Base-by-base conservation (phyloP, 2,329 filamentous ascomycete species). In the Macrophomina phaseolina region DNA sequence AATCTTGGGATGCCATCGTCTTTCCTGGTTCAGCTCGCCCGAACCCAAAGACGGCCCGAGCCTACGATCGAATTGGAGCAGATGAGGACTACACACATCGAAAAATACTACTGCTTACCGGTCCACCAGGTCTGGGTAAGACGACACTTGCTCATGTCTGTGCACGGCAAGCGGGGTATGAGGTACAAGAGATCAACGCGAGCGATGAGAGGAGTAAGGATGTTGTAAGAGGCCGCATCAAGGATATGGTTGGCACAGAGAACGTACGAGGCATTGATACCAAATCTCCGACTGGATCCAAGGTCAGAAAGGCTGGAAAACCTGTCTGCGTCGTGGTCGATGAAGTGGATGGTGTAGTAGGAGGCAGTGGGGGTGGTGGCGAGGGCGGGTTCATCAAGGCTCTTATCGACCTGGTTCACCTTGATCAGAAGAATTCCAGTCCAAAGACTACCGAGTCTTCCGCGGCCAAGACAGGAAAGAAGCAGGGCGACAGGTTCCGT, bases 371-470 rank as follows among this genome's bases (percentile, higher is more conserved):
- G 5, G 85, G 82, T 30, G 91, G 76, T 40, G 81, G 93, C 45
- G 95, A 99, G 76, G 94, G 94, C 62, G 95, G 95, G 0, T 99
- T 99, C 71, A 89, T 99, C 79, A 97, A 93, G 76, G 95, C 95
- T 1, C 81, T 99, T 68, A 94, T 99, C 69, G 95, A 99, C 72
- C 85, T 99, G 4, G 90, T 98, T 53, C 83, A 91, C 55, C 82
- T 92, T 11, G 95, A 98, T 73, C 92, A 97, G 78, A 93, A 90
- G 80, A 97, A 97, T 72, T 85, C 83, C 1, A 71, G 72, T 8
- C 66, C 71, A 2, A 67, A 56, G 18, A 69, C 67, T 12, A 58
- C 48, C 8, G 40, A 64, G 4, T 51, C 49, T 5, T 55, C 11
- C 70, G 70, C 51, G 77, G 72, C 49, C 79, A 65, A 72, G 0